Evolutionary conservation across 352 stramenopile species (phyloP), one percentile per base, ranked within the genome.

Genomic region (Phytophthora vignae): DNA sequence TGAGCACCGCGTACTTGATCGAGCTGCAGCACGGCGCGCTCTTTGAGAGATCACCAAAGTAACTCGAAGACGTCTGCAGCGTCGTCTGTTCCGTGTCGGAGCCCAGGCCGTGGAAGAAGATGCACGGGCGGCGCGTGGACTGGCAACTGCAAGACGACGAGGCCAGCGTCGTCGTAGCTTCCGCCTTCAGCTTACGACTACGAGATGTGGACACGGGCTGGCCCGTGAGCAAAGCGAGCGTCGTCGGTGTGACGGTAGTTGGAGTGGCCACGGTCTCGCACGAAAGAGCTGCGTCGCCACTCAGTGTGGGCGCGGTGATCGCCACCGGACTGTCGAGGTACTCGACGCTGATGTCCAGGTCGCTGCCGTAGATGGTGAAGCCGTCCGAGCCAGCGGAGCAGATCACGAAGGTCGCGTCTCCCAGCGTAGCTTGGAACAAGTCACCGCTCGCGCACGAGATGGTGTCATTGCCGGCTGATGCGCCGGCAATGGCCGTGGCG

Each of bases 21-120:
- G 63, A 71, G 4, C 60, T 66, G 19, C 75, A 82, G 61, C 75
- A 82, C 17, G 73, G 76, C 1, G 76, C 73, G 4, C 44, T 57
- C 11, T 73, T 46, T 7, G 64, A 49, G 27, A 77, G 58, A 36
- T 71, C 60, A 3, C 71, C 74, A 19, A 76, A 77, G 53, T 76
- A 82, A 11, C 31, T 31, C 2, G 58, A 72, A 3, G 66, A 67
- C 2, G 64, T 25, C 19, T 68, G 64, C 14, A 78, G 21, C 4
- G 54, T 64, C 7, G 48, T 60, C 44, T 74, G n/a, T 9, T 71
- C 55, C 2, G 29, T 40, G 21, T 44, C 15, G 6, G 64, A 57
- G 11, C 70, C 74, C 2, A 76, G 19, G 9, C 71, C 74, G n/a
- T 79, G 67, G 55, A 77, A 67, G 65, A 82, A 79, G 29, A 82